Evolutionary conservation across 1,139 yeast species (phyloP), one percentile per base, ranked within the genome.

Genomic region (Taphrina flavorubra): DNA sequence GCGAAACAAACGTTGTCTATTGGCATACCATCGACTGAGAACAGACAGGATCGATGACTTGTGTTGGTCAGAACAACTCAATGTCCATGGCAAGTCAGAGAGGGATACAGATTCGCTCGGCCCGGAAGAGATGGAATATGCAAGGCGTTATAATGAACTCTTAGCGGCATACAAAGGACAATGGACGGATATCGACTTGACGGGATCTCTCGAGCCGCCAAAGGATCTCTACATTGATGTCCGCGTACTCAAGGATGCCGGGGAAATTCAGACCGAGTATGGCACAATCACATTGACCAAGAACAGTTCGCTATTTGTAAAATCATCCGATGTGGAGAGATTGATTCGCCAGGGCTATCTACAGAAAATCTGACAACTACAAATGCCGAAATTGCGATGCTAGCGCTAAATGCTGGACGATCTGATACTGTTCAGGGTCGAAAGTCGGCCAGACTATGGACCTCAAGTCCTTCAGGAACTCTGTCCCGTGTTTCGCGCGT

Each of bases 201-300:
- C 94, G 37, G 98, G 98, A 0, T 86, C 90, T 40, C 78, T 94
- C 73, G 90, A 86, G 51, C 99, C 99, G 0, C 99, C 99, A 0
- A 85, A 85, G 39, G 96, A 91, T 74, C 89, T 94, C 53, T 94
- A 92, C 74, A 89, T 94, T 13, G 99, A 94, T 76, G 98, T 94
- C 2, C 81, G 99, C 68, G 98, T 94, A 10, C 79, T 94, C 68
- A 89, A 89, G 75, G 96, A 94, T 75, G 98, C 97, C 0, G 99
- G 99, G 0, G 98, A 94, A 76, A 92, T 94, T 51, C 97, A 92
- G 76, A 94, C 99, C 0, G 99, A 94, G 77, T 94, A 94, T 74
- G 99, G 99, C 76, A 97, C 92, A 7, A 92, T 94, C 80, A 92
- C 92, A 74, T 80, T 94, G 74, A 91, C 96, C n/a, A 94, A 92